A percentile compares a stretch with the other conserved stretches of the same genome.
Conservation (phyloP, 169 alveolate genomes). For the Cystoisospora suis region DNA sequence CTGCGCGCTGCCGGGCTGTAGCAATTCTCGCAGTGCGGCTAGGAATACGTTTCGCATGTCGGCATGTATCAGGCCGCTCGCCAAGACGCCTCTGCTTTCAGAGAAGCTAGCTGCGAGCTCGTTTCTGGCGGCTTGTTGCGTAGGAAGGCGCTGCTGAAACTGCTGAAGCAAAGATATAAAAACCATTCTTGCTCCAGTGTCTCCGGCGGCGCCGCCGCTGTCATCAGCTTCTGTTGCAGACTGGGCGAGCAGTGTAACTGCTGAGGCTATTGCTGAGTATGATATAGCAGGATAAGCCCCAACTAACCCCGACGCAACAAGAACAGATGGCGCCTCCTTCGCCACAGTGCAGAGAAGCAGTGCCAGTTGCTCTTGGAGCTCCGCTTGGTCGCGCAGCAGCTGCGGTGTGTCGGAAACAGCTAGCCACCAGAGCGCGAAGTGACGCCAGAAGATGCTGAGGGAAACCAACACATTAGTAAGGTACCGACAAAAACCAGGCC, state of each 20-base stretch:
- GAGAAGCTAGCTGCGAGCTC: too few relatives aligned
- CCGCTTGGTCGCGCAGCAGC: slow-evolving; percentile 31
- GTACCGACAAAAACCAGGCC: too few relatives aligned
- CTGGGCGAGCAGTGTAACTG: not conserved
- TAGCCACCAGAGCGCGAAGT: slow-evolving; percentile 20
- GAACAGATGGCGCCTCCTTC: not conserved
- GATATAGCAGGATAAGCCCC: not conserved
- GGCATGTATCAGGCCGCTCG: not conserved
- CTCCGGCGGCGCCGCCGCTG: not conserved
- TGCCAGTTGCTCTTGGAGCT: not conserved
- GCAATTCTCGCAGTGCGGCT: not conserved
- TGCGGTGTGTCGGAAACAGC: slow-evolving; percentile 2
- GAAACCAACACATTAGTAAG: not conserved
- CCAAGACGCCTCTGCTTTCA: not conserved
- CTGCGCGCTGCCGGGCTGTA: not conserved
- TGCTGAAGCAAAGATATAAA: too few relatives aligned
- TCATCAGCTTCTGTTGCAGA: not conserved
- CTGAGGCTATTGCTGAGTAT: not conserved
- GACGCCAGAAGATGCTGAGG: slow-evolving; percentile 1
- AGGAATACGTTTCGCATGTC: not conserved
- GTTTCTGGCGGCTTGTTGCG: too few relatives aligned
- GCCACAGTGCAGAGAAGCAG: not conserved
- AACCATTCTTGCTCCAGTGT: not conserved
- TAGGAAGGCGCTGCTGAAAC: too few relatives aligned
- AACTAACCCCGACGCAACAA: not conserved